Base-by-base conservation (phyloP, 2,329 filamentous ascomycete species). In the Huntiella omanensis region DNA sequence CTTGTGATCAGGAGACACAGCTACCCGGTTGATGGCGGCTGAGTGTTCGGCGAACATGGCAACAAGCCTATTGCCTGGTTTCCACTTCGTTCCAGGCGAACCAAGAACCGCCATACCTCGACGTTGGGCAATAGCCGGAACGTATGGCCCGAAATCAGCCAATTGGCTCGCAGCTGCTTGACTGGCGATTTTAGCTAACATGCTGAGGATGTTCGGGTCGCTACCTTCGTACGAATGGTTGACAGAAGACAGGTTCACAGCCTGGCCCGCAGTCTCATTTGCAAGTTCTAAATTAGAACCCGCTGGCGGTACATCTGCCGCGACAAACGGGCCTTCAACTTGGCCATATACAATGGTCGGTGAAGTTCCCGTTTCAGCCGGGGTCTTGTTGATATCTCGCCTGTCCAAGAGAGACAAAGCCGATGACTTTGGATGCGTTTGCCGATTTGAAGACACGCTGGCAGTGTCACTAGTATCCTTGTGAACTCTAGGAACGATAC, bases 11-110 rank as follows among this genome's bases (percentile, higher is more conserved):
- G 88, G 85, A 1, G 91, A 80, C 5, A 85, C 75, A 2, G 82
- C 68, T 8, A 96, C 75, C 7, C 87, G 76, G 56, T 82, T 94
- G 52, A 96, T 75, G 5, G 83, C 74, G 0, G 77, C 84, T 22
- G 70, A 77, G 57, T 98, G 91, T 58, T 98, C 91, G 1, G 83
- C 77, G 56, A 96, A 86, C 1, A 84, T 84, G 2, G 87, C 85
- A 15, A 96, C 80, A 6, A 96, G 69, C 44, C 77, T 79, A 1
- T 91, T 87, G 46, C 78, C 75, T 0, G 91, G 91, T 52, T 76
- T 79, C 91, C 91, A 98, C 15, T 41, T 44, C 2, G 40, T 44
- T 4, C 48, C 48, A 2, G 75, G 71, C 3, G 40, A 32, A 75
- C 33, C 78, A 59, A 4, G 59, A 60, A 50, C 38, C 2, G 40